phyloP scores from a whole-genome alignment of 441 rosid species.

The Adansonia rubrostipa region DNA sequence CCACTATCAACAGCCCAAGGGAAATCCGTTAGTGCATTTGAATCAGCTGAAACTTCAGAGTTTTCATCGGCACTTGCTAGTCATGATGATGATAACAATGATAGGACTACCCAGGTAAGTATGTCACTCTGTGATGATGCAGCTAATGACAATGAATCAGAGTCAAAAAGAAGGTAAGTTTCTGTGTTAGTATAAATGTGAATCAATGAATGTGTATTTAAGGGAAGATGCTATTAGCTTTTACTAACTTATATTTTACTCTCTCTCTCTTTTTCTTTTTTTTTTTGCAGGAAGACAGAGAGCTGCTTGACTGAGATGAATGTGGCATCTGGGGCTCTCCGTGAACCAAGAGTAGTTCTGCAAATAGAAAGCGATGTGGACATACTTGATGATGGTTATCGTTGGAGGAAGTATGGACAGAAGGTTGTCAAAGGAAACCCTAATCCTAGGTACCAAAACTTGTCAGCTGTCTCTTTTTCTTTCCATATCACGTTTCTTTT shows the following conservation, averaged over 20 bases:
- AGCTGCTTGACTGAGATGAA: slow-evolving; percentile 48
- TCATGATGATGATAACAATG: slow-evolving; percentile 63
- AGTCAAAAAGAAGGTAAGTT: slow-evolving; percentile 62
- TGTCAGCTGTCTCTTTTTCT: slow-evolving; percentile 19
- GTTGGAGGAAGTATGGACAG: slow-evolving; percentile 81
- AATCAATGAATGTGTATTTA: not conserved
- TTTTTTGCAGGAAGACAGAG: slow-evolving; percentile 55
- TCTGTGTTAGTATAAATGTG: slow-evolving; percentile 3
- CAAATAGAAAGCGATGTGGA: slow-evolving; percentile 74
- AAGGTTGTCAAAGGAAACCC: slow-evolving; percentile 82
- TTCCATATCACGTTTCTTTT: not conserved
- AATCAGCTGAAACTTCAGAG: slow-evolving; percentile 57
- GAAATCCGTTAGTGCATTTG: slow-evolving; percentile 41
- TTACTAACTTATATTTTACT: not conserved
- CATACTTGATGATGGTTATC: slow-evolving; percentile 76
- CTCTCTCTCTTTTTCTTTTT: not conserved
- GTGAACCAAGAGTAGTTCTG: slow-evolving; percentile 69
- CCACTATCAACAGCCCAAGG: slow-evolving; percentile 43
- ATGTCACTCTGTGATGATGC: slow-evolving; percentile 43
- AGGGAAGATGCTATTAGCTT: not conserved
- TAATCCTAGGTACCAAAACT: slow-evolving; percentile 60
- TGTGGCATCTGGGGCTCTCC: slow-evolving; percentile 57
- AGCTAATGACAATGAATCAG: slow-evolving; percentile 58
- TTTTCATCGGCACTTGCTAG: slow-evolving; percentile 53
- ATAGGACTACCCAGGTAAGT: slow-evolving; percentile 53